Conservation (phyloP, 2,329 filamentous ascomycete species). For the Ascosphaera aggregata region DNA sequence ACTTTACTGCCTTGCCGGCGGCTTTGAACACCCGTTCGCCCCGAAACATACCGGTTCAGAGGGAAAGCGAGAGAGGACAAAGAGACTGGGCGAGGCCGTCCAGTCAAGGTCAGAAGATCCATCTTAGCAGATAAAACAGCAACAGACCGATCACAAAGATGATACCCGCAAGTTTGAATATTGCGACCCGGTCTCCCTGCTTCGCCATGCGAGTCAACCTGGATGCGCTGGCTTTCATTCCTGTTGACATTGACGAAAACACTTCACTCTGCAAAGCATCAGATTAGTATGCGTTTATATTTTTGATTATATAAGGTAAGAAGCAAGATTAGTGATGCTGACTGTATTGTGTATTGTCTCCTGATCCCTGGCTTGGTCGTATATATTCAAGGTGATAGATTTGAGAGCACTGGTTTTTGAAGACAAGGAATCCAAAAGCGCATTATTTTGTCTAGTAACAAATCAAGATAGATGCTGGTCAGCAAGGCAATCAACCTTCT, state of each 20-base stretch:
- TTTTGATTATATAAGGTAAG: neutral
- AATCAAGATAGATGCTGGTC: neutral
- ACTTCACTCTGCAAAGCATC: conserved; percentile 44
- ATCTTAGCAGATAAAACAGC: conserved; percentile 47
- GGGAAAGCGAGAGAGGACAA: too few species aligned
- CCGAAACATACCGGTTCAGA: too few species aligned
- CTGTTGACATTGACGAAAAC: conserved; percentile 67
- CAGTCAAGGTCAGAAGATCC: conserved; percentile 26
- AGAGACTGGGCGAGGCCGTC: neutral
- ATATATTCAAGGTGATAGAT: conserved; percentile 90
- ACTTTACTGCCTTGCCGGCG: too few species aligned
- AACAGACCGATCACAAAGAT: conserved; percentile 49
- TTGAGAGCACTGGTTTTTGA: conserved; percentile 80
- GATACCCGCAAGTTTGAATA: conserved; percentile 73
- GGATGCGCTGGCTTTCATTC: conserved; percentile 60
- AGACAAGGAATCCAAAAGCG: conserved; percentile 73
- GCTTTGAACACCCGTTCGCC: too few species aligned
- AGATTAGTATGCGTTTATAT: neutral
- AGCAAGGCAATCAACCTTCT: neutral
- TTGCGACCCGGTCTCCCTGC: conserved; percentile 71
- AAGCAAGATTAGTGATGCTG: conserved; percentile 14
- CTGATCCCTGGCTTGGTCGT: conserved; percentile 81
- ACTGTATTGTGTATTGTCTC: conserved; percentile 73
- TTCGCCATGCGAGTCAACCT: conserved; percentile 77
- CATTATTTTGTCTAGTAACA: conserved; percentile 57